phyloP scores from a whole-genome alignment of 352 stramenopile genomes.

The Globisporangium splendens region DNA sequence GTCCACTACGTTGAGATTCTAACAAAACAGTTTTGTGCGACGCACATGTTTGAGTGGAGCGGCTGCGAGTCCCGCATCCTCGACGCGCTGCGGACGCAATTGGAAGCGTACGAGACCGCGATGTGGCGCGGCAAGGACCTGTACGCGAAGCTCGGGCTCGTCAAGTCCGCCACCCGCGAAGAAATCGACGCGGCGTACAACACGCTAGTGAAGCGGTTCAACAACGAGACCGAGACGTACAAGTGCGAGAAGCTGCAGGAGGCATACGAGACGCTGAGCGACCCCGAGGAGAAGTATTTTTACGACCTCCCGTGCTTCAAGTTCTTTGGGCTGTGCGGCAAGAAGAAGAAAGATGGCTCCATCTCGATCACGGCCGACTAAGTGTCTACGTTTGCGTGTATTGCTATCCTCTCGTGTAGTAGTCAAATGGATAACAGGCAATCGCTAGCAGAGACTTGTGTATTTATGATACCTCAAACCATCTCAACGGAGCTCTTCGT shows the following conservation, averaged over 20 bases:
- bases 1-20: constrained; percentile 74
- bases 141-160: constrained; percentile 78
- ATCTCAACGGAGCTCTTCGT: too few relatives aligned
- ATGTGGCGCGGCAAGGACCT: constrained; percentile 79
- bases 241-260: constrained; percentile 84
- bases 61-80: constrained; percentile 52
- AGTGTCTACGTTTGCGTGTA: too few relatives aligned
- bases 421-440: too few relatives aligned
- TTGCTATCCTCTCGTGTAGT: too few relatives aligned
- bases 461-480: too few relatives aligned
- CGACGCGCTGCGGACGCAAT: constrained; percentile 51
- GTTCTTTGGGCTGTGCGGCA: constrained; percentile 78
- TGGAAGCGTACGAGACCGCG: constrained; percentile 66
- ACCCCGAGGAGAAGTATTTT: constrained; percentile 82
- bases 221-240: constrained; percentile 79
- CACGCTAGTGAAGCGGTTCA: constrained; percentile 76
- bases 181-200: constrained; percentile 84
- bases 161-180: constrained; percentile 59
- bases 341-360: constrained; percentile 71
- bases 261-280: constrained; percentile 70
- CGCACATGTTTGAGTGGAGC: constrained; percentile 71
- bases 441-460: too few relatives aligned
- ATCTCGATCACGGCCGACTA: constrained; percentile 77
- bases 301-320: constrained; percentile 85
- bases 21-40: constrained; percentile 56